These are phyloP conservation scores for Sporothrix brunneoviolacea DNA, from an alignment of 2,329 filamentous ascomycete genomes.

Conservation along the genomic window DNA sequence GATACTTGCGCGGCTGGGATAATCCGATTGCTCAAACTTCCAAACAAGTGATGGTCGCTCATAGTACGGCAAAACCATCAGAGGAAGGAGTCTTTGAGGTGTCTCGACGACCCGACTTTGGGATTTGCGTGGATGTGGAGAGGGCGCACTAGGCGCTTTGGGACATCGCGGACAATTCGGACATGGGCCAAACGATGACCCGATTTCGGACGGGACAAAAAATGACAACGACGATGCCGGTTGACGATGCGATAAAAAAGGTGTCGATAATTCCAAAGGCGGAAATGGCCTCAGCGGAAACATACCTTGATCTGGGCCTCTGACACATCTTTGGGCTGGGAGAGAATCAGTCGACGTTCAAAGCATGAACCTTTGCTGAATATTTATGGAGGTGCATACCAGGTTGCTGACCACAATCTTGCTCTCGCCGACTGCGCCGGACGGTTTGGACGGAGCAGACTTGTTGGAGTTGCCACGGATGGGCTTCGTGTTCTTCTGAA, in stretches of 20 bases:
- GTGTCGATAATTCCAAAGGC: conserved; percentile 67
- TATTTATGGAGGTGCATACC: conserved; percentile 50
- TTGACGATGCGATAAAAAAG: conserved; percentile 17
- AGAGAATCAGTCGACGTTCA: conserved; percentile 38
- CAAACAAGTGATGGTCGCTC: neutral
- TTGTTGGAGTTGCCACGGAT: conserved; percentile 53
- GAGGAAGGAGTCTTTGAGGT: conserved; percentile 33
- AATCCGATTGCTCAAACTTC: conserved; percentile 48
- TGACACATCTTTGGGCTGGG: conserved; percentile 87
- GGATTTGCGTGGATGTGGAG: conserved; percentile 10
- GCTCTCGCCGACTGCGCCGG: conserved; percentile 63
- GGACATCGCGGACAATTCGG: neutral
- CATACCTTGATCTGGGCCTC: conserved; percentile 99
- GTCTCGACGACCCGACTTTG: conserved; percentile 17
- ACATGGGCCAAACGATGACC: neutral
- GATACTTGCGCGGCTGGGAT: conserved; percentile 43
- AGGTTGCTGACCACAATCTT: conserved; percentile 99
- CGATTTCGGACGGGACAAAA: conserved; percentile 14
- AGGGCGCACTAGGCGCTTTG: conserved; percentile 10
- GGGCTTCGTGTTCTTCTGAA: conserved; percentile 68
- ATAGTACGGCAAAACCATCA: conserved; percentile 26
- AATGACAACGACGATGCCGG: conserved; percentile 21
- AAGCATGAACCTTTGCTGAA: neutral
- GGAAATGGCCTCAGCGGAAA: conserved; percentile 72
- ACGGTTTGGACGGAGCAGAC: conserved; percentile 58